A percentile compares a stretch with the other conserved stretches of the same genome.
Conservation (phyloP, 2,329 filamentous ascomycete genomes). For the Aspergillus pseudoglaucus region DNA sequence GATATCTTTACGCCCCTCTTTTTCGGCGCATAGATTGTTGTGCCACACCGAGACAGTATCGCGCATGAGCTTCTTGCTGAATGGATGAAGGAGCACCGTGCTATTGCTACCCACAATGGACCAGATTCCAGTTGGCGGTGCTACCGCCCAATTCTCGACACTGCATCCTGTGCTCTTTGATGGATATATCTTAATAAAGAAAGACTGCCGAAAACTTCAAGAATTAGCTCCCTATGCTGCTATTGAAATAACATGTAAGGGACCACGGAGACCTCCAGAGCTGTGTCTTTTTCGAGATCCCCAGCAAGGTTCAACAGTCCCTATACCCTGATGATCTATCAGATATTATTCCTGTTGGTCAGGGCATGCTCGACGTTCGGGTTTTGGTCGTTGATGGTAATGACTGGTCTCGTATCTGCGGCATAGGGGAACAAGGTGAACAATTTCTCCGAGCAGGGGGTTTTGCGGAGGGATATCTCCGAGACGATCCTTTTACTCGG, state of each 20-base stretch:
- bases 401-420: conserved; percentile 63
- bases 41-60: conserved; percentile 77
- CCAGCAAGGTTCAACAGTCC: conserved; percentile 58
- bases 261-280: conserved; percentile 75
- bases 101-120: conserved; percentile 91
- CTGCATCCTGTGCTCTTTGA: conserved; percentile 84
- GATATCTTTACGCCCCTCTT: conserved; percentile 91
- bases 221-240: conserved; percentile 65
- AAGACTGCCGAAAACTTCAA: conserved; percentile 72
- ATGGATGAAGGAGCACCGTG: conserved; percentile 72
- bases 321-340: conserved; percentile 57
- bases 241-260: conserved; percentile 85
- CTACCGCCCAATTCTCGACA: conserved; percentile 66
- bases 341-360: conserved; percentile 75
- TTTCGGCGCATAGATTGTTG: conserved; percentile 69
- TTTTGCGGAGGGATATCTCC: conserved; percentile 73
- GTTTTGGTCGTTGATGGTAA: conserved; percentile 72
- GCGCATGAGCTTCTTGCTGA: conserved; percentile 77
- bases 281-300: conserved; percentile 74
- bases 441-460: conserved; percentile 77
- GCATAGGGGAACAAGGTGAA: conserved; percentile 75
- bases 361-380: conserved; percentile 84
- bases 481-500: conserved; percentile 21
- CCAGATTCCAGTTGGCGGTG: conserved; percentile 83
- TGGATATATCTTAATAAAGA: conserved; percentile 79